Evolutionary conservation across 495 filamentous ascomycete species (phyloP), one percentile per base, ranked within the genome.

Genomic region (Pyrenula aspistea): DNA sequence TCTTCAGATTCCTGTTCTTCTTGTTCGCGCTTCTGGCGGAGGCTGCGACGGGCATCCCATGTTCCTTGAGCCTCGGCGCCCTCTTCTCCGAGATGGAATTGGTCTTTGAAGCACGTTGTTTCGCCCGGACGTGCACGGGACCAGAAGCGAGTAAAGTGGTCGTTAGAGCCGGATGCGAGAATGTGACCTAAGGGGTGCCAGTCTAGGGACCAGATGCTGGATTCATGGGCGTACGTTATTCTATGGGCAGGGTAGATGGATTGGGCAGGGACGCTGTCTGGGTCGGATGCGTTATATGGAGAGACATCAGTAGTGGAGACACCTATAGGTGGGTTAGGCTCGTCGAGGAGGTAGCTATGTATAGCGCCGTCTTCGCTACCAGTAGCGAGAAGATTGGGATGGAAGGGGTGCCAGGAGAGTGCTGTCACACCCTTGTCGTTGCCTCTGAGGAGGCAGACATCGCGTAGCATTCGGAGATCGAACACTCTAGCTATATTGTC

Each of bases 121-220:
- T 96, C 93, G 25, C 93, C 93, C 2, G 93, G 93, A 51, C 93
- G 75, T 4, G 88, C 76, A 20, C 93, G 83, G 12, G 89, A 87
- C 93, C 93, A 98, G 73, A 98, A 98, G 31, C 92, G 83, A 8
- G 93, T 96, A 51, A 94, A 89, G 51, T 92, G 86, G 69, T 98
- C 93, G 67, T 98, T 98, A 1, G 92, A 96, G 2, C 93, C 93
- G n/a, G 93, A 95, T n/a, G 91, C 90, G 23, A 98, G 78, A 58
- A 98, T 92, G 63, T 98, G 93, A 21, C 93, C 93, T 0, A 96
- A 75, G 1, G 93, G 93, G 63, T 98, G 93, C 88, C 93, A 98
- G 73, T 95, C 90, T 22, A 98, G 76, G 2, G 90, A 91, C 93
- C 93, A 98, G 56, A 98, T 92, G 10, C 91, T 86, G 61, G 89